These are phyloP conservation scores for Xylariaceae sp. DNA, from an alignment of 2,329 filamentous ascomycete species.

Conservation along the genomic window DNA sequence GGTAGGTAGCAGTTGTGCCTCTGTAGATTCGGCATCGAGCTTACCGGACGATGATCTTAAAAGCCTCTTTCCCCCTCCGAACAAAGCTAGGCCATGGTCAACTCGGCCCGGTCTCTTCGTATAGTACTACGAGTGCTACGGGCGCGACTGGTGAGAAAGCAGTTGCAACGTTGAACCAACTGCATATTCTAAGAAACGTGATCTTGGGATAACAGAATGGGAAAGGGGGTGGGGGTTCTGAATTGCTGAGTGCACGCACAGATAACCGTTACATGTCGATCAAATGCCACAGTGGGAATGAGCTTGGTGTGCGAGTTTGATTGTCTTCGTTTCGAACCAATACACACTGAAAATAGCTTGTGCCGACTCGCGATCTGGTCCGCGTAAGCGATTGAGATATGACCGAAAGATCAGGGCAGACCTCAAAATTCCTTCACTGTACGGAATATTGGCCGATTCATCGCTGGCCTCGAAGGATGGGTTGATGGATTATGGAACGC, in stretches of 20 bases:
- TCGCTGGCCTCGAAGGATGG: neutral
- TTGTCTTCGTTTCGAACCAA: neutral
- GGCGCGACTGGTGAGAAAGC: neutral
- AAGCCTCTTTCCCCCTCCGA: neutral
- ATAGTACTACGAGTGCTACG: neutral
- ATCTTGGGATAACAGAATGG: neutral
- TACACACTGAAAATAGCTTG: neutral
- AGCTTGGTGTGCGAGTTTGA: neutral
- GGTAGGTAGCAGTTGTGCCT: neutral
- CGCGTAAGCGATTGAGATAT: neutral
- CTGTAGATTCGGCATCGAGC: neutral
- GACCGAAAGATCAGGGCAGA: neutral
- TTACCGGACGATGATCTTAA: neutral
- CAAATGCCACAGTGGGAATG: neutral
- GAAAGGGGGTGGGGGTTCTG: neutral
- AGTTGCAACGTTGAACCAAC: slow-evolving; percentile 18
- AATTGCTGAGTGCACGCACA: neutral
- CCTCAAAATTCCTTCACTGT: neutral
- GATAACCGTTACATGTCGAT: neutral
- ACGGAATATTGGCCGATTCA: neutral
- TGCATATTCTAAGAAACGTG: slow-evolving; percentile 12
- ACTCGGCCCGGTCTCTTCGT: neutral
- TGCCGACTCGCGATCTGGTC: neutral
- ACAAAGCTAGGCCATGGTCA: neutral
- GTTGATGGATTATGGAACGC: no score